Conservation (phyloP, 148 eudicot genomes). For the Selenicereus undatus region DNA sequence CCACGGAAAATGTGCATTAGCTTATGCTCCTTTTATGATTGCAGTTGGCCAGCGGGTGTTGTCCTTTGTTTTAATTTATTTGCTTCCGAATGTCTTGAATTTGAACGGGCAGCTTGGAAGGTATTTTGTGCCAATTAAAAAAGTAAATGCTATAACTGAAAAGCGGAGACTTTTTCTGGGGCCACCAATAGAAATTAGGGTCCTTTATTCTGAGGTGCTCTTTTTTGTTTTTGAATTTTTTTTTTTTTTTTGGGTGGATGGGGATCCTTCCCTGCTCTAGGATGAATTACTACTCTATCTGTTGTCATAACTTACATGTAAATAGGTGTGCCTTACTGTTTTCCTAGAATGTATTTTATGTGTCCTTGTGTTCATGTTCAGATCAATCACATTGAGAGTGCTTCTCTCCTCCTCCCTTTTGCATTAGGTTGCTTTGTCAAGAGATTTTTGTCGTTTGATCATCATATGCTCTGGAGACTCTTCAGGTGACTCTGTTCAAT, state of each 20-base stretch:
- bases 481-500: slow-evolving; percentile 29
- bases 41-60: background rate
- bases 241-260: background rate
- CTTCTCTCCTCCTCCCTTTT: background rate
- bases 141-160: background rate
- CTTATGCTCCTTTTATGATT: background rate
- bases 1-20: background rate
- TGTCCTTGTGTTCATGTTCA: background rate
- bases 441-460: slow-evolving; percentile 76
- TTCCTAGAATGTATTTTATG: background rate
- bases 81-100: background rate
- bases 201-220: background rate
- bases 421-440: slow-evolving; percentile 77
- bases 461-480: slow-evolving; percentile 69
- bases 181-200: background rate
- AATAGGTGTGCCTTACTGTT: background rate
- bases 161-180: background rate
- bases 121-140: background rate
- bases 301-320: too few relatives aligned
- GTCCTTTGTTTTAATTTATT: background rate
- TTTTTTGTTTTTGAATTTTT: background rate
- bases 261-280: background rate
- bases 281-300: background rate
- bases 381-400: slow-evolving; percentile 4
- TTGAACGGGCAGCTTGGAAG: too few relatives aligned